phyloP scores from a whole-genome alignment of 78 protist species.

The Parvularia atlantis region DNA sequence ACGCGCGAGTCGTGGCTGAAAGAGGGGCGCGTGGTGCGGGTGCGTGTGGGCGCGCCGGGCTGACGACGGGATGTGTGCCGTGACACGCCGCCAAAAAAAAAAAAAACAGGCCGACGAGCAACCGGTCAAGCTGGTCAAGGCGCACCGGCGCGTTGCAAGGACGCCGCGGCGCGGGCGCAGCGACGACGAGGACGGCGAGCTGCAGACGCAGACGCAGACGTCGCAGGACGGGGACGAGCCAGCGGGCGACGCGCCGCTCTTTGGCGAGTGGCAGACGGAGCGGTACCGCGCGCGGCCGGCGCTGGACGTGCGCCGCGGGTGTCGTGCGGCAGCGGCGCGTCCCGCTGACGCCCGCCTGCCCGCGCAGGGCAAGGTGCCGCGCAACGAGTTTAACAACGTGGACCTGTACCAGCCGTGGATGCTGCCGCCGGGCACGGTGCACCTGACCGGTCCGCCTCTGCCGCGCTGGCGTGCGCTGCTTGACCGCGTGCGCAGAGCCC shows the following conservation, averaged over 20 bases:
- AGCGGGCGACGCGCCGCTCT: neutral
- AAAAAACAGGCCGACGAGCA: neutral
- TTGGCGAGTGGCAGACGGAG: constrained; percentile 13
- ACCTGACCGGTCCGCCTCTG: too few relatives aligned
- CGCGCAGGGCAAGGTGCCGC: constrained; percentile 10
- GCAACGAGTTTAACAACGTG: constrained; percentile 2
- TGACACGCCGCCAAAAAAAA: too few relatives aligned
- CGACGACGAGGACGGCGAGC: neutral
- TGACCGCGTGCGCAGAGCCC: too few relatives aligned
- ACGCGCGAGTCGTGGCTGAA: neutral
- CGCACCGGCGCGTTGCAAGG: too few relatives aligned
- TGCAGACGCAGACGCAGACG: too few relatives aligned
- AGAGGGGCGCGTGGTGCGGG: neutral
- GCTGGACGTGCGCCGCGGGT: too few relatives aligned
- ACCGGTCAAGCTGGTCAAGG: neutral
- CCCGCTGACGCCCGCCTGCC: too few relatives aligned
- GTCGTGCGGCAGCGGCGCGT: too few relatives aligned
- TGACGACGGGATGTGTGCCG: too few relatives aligned
- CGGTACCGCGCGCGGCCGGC: neutral
- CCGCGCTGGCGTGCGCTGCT: too few relatives aligned
- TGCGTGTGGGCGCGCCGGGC: too few relatives aligned
- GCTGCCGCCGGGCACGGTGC: constrained; percentile 4
- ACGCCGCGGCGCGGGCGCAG: neutral
- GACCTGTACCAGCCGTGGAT: constrained; percentile 2
- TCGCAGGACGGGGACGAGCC: too few relatives aligned